These are phyloP conservation scores for Galerina sulciceps DNA, from an alignment of 768 basidiomycete genomes.

Conservation along the genomic window DNA sequence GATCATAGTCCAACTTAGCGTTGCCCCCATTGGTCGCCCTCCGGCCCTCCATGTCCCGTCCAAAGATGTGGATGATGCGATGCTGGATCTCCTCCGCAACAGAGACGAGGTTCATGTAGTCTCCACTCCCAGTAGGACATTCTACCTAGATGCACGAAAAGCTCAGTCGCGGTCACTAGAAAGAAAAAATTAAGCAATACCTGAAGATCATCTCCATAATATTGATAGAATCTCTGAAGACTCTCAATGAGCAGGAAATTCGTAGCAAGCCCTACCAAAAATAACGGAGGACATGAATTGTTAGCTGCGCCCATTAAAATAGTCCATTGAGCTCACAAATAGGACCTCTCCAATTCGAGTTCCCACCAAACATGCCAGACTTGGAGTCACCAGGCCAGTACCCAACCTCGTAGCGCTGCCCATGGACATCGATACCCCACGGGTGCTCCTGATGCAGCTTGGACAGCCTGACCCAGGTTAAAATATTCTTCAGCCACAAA, in stretches of 20 bases:
- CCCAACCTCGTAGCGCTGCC: slow-evolving; percentile 86
- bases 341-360: slow-evolving; percentile 96
- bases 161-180: too few species aligned
- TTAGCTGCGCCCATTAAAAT: not conserved
- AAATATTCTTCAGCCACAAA: not conserved
- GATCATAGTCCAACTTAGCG: slow-evolving; percentile 85
- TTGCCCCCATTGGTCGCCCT: slow-evolving; percentile 94
- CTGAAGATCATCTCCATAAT: slow-evolving; percentile 91
- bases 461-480: slow-evolving; percentile 64
- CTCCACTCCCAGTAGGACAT: slow-evolving; percentile 96
- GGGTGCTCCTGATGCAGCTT: slow-evolving; percentile 90
- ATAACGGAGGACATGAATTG: slow-evolving; percentile 6
- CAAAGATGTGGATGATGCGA: slow-evolving; percentile 98
- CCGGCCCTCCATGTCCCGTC: slow-evolving; percentile 84
- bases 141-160: slow-evolving; percentile 53
- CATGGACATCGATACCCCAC: slow-evolving; percentile 94
- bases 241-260: slow-evolving; percentile 97
- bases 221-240: slow-evolving; percentile 96
- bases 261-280: slow-evolving; percentile 80
- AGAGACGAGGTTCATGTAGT: slow-evolving; percentile 92
- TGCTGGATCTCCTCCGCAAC: slow-evolving; percentile 99
- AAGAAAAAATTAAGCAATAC: too few species aligned
- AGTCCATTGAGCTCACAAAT: slow-evolving; percentile 57
- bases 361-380: slow-evolving; percentile 98
- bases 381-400: slow-evolving; percentile 99